phyloP scores from a whole-genome alignment of 345 rosid species.

The Erucastrum elatum region DNA sequence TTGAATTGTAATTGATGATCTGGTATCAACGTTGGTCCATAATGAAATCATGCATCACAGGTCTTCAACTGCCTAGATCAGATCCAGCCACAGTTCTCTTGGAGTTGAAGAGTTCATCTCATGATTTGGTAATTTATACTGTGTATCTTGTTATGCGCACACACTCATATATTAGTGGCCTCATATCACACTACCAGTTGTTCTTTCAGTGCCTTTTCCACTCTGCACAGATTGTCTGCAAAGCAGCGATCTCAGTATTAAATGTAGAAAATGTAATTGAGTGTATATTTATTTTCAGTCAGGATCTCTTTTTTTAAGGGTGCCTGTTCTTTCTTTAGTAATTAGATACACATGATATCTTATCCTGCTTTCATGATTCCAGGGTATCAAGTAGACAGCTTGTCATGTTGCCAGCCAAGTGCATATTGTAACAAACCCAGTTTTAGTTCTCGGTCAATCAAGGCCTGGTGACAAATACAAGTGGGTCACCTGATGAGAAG shows the following conservation, averaged over 20 bases:
- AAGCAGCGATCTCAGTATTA: background rate
- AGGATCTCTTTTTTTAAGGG: background rate
- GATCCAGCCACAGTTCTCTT: slow-evolving; percentile 82
- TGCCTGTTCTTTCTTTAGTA: background rate
- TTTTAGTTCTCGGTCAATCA: slow-evolving; percentile 62
- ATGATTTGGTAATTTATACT: slow-evolving; percentile 73
- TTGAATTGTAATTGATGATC: slow-evolving; percentile 6
- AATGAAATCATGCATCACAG: slow-evolving; percentile 48
- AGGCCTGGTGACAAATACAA: slow-evolving; percentile 51
- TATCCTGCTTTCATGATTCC: slow-evolving; percentile 34
- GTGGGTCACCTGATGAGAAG: slow-evolving; percentile 49
- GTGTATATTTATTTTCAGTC: background rate
- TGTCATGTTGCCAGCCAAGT: slow-evolving; percentile 36
- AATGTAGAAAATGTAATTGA: background rate
- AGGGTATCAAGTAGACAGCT: slow-evolving; percentile 61
- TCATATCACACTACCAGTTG: background rate
- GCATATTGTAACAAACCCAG: slow-evolving; percentile 82
- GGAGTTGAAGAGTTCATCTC: slow-evolving; percentile 89
- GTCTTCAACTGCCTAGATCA: slow-evolving; percentile 93
- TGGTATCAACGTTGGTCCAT: slow-evolving; percentile 6
- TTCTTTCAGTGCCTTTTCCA: background rate
- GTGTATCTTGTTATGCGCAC: background rate
- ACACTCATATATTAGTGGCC: background rate
- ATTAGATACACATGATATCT: background rate
- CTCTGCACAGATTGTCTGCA: background rate